Base-by-base conservation (phyloP, 2,329 filamentous ascomycete species). In the Monosporascus sp. region DNA sequence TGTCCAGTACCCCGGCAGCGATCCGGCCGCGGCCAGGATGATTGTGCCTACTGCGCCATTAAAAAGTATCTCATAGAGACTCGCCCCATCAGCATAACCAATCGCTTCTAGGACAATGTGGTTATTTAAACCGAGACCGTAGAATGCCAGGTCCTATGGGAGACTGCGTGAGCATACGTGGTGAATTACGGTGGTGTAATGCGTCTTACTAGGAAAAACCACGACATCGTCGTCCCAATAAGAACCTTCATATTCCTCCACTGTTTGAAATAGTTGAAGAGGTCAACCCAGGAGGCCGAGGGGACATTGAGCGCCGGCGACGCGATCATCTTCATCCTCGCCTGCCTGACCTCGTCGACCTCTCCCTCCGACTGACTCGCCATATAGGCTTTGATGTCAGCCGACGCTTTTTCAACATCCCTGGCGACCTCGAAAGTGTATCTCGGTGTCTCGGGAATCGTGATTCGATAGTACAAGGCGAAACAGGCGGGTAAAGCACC, bases 401-500 rank as follows among this genome's bases (percentile, higher is more conserved):
- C 84, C 53, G 86, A 84, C 31, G 83, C 89, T 71, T 90, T 88
- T 68, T 89, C 81, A 31, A 89, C 77, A 63, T 94, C 88, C 54
- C 84, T 85, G 27, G 83, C 79, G 2, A 94, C 83, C 67, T 94
- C 89, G 60, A 92, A 90, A 1, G 89, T 92, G 68, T 92, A 93
- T 38, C 88, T 82, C 38, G 89, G 88, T 3, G 89, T 92, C 72
- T 94, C 90, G 8, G 89, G 89, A 54, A 94, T 92, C 22, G 89
- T 93, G 50, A 94, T 80, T 57, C 89, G 86, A 72, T 89, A 94
- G 71, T 92, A 93, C n/a, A 94, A 76, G 14, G 89, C 89, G 53
- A 91, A 79, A 62, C 83, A 88, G 3, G 86, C 89, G 0, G 89
- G 89, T 9, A 94, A 73, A 14, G 86, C 88, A 38, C 89, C 89